Base-by-base conservation (phyloP, 2,329 filamentous ascomycete genomes). In the Berkeleyomyces basicola region DNA sequence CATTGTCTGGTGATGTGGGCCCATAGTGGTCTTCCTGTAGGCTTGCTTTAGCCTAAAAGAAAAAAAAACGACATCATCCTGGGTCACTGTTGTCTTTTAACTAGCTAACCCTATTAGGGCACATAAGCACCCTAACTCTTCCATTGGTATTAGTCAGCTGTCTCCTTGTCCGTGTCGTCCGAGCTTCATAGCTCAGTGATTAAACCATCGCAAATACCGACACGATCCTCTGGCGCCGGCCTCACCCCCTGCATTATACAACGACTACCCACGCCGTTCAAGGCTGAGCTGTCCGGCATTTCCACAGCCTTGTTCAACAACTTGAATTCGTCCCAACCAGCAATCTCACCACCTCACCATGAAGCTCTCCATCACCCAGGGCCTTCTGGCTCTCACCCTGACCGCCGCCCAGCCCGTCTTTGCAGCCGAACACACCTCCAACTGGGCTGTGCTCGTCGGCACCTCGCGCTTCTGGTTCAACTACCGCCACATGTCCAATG, bases 381-480 rank as follows among this genome's bases (percentile, higher is more conserved):
- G 72, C 61, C 71, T 80, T 58, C 75, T 77, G 46, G 75, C 77
- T 67, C 72, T 83, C 57, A 14, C 31, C 14, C 51, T 55, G 11
- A 7, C 31, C 7, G 71, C 75, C 62, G 72, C 78, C 7, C 42
- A 51, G 43, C 62, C 70, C 14, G 68, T 73, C 31, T 74, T 77
- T 64, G 75, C 78, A 37, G 82, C 84, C 67, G 86, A 92, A 69
- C 93, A 99, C 76, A 99, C 93, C 14, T 96, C 90, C 72, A 99
- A 99, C 76, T 99, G 93, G 93, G 93, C 93, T 7, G 93, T 99
- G 66, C 85, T 99, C n/a, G 93, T 99, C 64, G 93, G 88, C 67
- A 99, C 93, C 4, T 99, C 93, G 61, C 88, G 93, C 61, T 99
- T 99, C 80, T 99, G 93, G 93, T 99, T 99, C 84, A 99, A 99